Evolutionary conservation across 495 filamentous ascomycete genomes (phyloP).

Genomic region (Lasiosphaeriaceae sp.): DNA sequence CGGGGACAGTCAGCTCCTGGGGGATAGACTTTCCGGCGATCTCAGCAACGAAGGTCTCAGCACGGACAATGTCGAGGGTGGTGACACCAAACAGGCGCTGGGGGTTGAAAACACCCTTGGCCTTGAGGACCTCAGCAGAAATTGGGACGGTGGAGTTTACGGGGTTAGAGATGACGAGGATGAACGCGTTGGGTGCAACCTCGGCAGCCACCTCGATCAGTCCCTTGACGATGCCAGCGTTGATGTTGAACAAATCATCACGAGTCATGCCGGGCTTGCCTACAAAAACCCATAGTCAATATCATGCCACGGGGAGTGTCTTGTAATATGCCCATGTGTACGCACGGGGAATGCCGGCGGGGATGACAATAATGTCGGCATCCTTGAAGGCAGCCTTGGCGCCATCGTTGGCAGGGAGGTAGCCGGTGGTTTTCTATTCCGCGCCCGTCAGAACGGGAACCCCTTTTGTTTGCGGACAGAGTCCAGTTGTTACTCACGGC

Average conservation of each 20-base stretch:
- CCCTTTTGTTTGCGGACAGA: background rate
- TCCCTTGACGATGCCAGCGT: conserved; percentile 88
- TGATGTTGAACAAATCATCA: conserved; percentile 98
- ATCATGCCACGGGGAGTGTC: conserved; percentile 11
- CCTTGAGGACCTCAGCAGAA: conserved; percentile 92
- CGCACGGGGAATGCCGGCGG: conserved; percentile 95
- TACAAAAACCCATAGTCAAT: conserved; percentile 30
- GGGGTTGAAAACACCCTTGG: conserved; percentile 85
- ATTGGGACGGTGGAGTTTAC: conserved; percentile 99
- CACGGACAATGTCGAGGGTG: conserved; percentile 94
- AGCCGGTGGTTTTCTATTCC: conserved; percentile 80
- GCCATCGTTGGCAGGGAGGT: conserved; percentile 85
- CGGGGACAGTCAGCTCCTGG: conserved; percentile 76
- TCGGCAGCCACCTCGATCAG: conserved; percentile 83
- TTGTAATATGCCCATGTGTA: too few relatives aligned
- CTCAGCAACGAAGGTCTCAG: conserved; percentile 91
- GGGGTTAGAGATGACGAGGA: conserved; percentile 97
- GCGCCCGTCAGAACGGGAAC: conserved; percentile 26
- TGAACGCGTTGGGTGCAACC: conserved; percentile 81
- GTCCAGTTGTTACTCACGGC: conserved; percentile 61
- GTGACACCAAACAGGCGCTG: conserved; percentile 96
- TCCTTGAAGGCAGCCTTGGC: conserved; percentile 83
- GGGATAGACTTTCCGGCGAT: conserved; percentile 79
- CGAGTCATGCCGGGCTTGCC: conserved; percentile 99
- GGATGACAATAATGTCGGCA: conserved; percentile 93